phyloP scores from a whole-genome alignment of 345 rosid genomes.

The Eucalyptus coolabah region DNA sequence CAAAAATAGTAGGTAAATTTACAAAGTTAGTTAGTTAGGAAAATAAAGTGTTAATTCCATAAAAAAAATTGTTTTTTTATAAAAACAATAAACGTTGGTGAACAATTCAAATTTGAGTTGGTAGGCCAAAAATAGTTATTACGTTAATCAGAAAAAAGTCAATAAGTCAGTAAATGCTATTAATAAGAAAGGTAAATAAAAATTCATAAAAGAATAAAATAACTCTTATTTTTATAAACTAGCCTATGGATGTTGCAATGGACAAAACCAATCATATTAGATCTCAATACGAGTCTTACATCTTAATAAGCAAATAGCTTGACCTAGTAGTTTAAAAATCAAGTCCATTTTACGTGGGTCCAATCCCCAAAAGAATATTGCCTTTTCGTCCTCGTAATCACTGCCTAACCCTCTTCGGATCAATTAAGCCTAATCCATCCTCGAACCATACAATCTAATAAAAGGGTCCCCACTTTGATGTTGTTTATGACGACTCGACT shows the following conservation, averaged over 20 bases:
- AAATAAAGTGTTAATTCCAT: no score
- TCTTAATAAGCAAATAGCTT: neutral
- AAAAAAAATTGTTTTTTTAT: no score
- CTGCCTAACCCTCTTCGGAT: neutral
- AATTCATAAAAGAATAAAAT: neutral
- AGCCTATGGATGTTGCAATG: neutral
- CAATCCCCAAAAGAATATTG: neutral
- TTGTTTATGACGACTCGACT: neutral
- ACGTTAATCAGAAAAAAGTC: no score
- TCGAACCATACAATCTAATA: neutral
- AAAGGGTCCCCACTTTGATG: neutral
- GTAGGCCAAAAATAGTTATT: no score
- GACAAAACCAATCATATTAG: neutral
- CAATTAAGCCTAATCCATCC: neutral
- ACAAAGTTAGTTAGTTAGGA: no score
- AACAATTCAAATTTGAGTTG: no score
- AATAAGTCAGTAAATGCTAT: neutral
- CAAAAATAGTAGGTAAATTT: no score
- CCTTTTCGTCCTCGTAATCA: no score
- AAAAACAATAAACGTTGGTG: no score
- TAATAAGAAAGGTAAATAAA: neutral
- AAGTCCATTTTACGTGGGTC: neutral
- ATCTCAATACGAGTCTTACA: neutral
- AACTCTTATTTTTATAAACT: neutral
- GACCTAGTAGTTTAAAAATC: neutral